Evolutionary conservation across 768 basidiomycete species (phyloP).

Genomic region (Tylopilus vinaceipallidus): DNA sequence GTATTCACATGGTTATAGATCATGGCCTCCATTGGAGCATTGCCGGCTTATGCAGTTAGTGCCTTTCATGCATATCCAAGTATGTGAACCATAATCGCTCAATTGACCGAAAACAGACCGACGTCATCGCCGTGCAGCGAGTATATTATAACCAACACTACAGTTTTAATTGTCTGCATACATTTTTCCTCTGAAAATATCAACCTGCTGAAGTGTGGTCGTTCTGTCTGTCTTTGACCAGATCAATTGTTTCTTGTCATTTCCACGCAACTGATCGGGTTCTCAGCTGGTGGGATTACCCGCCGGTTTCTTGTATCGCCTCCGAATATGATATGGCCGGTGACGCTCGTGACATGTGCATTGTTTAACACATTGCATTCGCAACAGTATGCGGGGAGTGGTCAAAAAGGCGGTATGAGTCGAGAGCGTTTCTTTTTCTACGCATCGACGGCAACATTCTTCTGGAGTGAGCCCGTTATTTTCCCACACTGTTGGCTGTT

Average conservation of each 20-base stretch:
- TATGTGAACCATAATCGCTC: background rate
- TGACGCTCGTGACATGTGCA: constrained; percentile 71
- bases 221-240: constrained; percentile 19
- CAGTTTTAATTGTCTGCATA: constrained; percentile 52
- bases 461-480: constrained; percentile 51
- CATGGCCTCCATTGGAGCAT: constrained; percentile 62
- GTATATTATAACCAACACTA: constrained; percentile 68
- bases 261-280: constrained; percentile 75
- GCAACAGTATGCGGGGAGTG: constrained; percentile 61
- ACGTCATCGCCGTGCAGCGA: constrained; percentile 73
- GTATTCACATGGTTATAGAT: constrained; percentile 33
- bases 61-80: background rate
- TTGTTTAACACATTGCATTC: constrained; percentile 78
- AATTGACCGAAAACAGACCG: constrained; percentile 41
- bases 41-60: constrained; percentile 59
- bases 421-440: constrained; percentile 78
- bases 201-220: constrained; percentile 1
- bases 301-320: constrained; percentile 73
- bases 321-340: constrained; percentile 67
- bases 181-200: background rate
- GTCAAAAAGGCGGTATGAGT: constrained; percentile 59
- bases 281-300: constrained; percentile 75
- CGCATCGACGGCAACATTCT: constrained; percentile 52
- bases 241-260: constrained; percentile 83
- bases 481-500: background rate